phyloP scores from a whole-genome alignment of 306 rosid species.

The Prosopis cineraria region DNA sequence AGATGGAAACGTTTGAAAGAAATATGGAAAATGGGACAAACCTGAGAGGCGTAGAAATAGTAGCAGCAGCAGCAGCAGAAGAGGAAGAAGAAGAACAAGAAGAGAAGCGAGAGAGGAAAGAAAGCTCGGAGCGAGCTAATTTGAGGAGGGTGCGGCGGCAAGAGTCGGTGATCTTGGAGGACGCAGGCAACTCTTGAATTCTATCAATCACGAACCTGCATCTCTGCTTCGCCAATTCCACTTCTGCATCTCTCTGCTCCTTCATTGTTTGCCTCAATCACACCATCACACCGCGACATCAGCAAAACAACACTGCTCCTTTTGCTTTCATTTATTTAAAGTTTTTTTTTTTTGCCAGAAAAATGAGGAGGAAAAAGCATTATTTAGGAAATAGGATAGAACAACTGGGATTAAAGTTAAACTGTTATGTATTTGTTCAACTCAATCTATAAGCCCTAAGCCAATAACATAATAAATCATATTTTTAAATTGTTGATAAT shows the following conservation, averaged over 20 bases:
- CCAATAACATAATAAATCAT: no score
- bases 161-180: constrained; percentile 62
- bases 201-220: constrained; percentile 62
- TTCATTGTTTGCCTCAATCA: constrained; percentile 11
- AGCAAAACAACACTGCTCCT: neutral
- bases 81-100: constrained; percentile 31
- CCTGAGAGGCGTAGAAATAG: constrained; percentile 54
- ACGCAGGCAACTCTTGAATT: constrained; percentile 48
- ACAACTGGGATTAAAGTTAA: no score
- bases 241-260: constrained; percentile 35
- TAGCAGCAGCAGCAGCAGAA: neutral
- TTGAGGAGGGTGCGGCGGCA: constrained; percentile 75
- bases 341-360: no score
- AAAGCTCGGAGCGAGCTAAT: constrained; percentile 66
- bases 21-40: constrained; percentile 9
- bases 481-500: no score
- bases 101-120: constrained; percentile 63
- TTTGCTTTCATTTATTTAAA: no score
- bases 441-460: no score
- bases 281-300: neutral
- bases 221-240: constrained; percentile 77
- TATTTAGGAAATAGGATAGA: no score
- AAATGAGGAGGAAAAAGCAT: no score
- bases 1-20: neutral
- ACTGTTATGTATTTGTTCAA: no score